Percentiles rank a stretch among this genome's conserved stretches.
Conservation (phyloP, 495 filamentous ascomycete genomes). For the Neurospora discreta region DNA sequence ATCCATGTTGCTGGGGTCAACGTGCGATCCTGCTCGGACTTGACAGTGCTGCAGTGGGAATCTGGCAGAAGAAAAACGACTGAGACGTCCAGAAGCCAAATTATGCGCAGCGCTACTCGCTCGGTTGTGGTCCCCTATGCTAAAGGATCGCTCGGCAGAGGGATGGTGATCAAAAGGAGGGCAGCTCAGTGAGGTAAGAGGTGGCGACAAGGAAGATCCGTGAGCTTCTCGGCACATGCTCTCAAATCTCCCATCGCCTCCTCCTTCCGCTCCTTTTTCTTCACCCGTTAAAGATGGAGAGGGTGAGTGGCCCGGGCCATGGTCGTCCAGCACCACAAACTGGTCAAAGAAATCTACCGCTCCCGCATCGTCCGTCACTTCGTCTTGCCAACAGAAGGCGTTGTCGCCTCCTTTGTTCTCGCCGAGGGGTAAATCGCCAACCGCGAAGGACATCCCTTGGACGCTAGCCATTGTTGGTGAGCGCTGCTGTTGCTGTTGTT, state of each 20-base stretch:
- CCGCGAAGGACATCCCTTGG: conserved; percentile 13
- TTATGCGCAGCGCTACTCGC: neutral
- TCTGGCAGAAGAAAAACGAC: neutral
- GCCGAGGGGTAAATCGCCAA: conserved; percentile 9
- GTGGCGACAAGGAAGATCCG: conserved; percentile 12
- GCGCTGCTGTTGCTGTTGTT: neutral
- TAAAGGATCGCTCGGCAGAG: neutral
- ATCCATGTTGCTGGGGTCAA: neutral
- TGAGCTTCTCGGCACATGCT: conserved; percentile 6
- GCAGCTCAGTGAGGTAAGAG: neutral
- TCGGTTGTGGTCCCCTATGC: neutral
- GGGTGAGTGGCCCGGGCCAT: conserved; percentile 10
- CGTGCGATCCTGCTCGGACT: neutral
- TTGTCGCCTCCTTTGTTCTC: conserved; percentile 30
- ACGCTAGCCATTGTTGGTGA: conserved; percentile 16
- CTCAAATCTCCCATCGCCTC: conserved; percentile 8
- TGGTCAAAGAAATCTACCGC: conserved; percentile 37
- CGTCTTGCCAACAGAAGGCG: conserved; percentile 24
- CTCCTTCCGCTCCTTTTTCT: conserved; percentile 2
- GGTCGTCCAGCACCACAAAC: conserved; percentile 32
- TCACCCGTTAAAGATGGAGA: neutral
- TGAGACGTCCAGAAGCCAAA: neutral
- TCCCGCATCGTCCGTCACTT: conserved; percentile 19
- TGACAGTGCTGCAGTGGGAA: neutral
- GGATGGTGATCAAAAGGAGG: neutral